A percentile compares a stretch with the other conserved stretches of the same genome.
Conservation (phyloP, 2,329 filamentous ascomycete species). For the Harringtonia lauricola region DNA sequence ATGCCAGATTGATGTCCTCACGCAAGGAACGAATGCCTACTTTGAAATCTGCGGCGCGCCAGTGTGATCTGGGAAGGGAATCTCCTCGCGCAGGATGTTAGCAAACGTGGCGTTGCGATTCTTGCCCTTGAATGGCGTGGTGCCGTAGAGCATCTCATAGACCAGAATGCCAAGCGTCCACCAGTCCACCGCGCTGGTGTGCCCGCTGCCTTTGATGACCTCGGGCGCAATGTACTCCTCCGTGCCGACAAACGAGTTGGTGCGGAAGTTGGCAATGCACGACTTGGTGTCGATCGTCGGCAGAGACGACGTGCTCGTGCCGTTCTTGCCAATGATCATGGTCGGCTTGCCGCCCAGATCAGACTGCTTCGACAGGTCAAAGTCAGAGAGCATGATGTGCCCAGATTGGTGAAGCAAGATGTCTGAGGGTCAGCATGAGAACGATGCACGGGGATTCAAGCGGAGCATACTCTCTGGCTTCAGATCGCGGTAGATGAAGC, state of each 20-base stretch:
- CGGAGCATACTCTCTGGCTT: conserved; percentile 71
- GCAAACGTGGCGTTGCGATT: conserved; percentile 97
- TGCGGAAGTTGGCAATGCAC: conserved; percentile 95
- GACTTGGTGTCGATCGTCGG: conserved; percentile 98
- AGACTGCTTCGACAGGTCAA: conserved; percentile 96
- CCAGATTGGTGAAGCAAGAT: conserved; percentile 98
- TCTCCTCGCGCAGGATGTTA: conserved; percentile 91
- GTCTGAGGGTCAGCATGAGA: conserved; percentile 39
- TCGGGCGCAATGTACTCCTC: conserved; percentile 99
- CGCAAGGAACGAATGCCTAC: conserved; percentile 41
- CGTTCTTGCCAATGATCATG: conserved; percentile 91
- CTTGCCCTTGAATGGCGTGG: conserved; percentile 98
- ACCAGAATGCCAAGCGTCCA: conserved; percentile 97
- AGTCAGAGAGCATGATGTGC: conserved; percentile 99
- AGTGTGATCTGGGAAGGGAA: conserved; percentile 85
- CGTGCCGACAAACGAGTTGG: conserved; percentile 96
- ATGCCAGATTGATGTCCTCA: background rate
- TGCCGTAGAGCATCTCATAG: conserved; percentile 98
- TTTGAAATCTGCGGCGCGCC: conserved; percentile 80
- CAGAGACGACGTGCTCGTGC: conserved; percentile 72
- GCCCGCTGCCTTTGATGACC: conserved; percentile 96
- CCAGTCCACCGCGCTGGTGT: conserved; percentile 98
- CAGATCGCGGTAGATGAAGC: conserved; percentile 95
- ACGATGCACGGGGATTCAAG: background rate
- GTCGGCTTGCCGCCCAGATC: conserved; percentile 91